Evolutionary conservation across 768 basidiomycete species (phyloP).

Genomic region (Podaxis carcinomalis): DNA sequence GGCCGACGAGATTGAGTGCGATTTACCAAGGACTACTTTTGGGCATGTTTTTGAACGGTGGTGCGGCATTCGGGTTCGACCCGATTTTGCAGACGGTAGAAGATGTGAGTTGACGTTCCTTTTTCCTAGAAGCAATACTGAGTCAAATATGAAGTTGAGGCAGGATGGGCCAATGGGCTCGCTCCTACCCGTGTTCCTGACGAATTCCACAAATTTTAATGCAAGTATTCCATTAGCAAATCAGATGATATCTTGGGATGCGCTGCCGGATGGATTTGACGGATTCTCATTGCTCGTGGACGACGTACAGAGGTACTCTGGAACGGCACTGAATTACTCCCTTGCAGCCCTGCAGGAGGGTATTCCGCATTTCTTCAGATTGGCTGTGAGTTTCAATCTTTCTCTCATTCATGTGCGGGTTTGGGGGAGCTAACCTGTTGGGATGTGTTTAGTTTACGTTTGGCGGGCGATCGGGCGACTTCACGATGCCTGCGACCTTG

Average conservation of each 20-base stretch:
- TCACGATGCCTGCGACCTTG: slow-evolving; percentile 72
- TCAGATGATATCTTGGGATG: slow-evolving; percentile 56
- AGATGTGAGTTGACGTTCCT: slow-evolving; percentile 43
- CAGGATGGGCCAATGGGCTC: slow-evolving; percentile 71
- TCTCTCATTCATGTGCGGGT: not conserved
- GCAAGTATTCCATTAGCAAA: slow-evolving; percentile 46
- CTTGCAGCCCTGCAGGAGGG: slow-evolving; percentile 55
- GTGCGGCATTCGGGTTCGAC: slow-evolving; percentile 75
- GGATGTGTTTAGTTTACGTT: slow-evolving; percentile 40
- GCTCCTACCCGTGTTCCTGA: slow-evolving; percentile 64
- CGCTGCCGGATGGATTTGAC: slow-evolving; percentile 56
- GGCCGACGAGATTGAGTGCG: slow-evolving; percentile 76
- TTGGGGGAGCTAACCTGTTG: not conserved
- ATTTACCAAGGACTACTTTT: slow-evolving; percentile 80
- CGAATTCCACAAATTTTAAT: slow-evolving; percentile 69
- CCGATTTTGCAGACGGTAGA: slow-evolving; percentile 73
- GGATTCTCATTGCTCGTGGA: slow-evolving; percentile 81
- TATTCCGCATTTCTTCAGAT: slow-evolving; percentile 74
- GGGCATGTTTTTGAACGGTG: slow-evolving; percentile 79
- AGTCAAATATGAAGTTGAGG: slow-evolving; percentile 44
- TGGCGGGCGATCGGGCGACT: slow-evolving; percentile 56
- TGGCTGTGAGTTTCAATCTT: slow-evolving; percentile 53
- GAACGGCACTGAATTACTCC: slow-evolving; percentile 65
- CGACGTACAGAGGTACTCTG: slow-evolving; percentile 79
- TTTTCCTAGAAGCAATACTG: not conserved